Evolutionary conservation across 345 rosid species (phyloP), one percentile per base, ranked within the genome.

Genomic region (Salix arbutifolia): DNA sequence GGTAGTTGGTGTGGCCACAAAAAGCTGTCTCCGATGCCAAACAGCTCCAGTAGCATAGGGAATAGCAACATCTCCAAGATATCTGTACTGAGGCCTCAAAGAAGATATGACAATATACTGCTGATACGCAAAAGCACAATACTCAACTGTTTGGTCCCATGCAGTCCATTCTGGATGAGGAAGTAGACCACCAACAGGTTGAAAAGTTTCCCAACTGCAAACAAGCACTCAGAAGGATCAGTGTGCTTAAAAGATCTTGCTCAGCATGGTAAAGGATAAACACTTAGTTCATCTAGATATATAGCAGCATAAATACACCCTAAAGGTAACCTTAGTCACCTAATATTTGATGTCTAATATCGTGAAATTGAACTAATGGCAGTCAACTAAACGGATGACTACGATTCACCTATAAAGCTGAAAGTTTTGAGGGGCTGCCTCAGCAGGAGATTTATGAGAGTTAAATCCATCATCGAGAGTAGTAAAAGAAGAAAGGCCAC

Each of bases 91-190:
- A 53, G 99, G 99, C 21, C 99, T 94, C 86, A 96, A 81, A 72
- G 97, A 96, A 60, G 95, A 91, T 83, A 96, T 90, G 65, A 96
- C 97, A 80, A 96, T 91, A 79, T 91, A 96, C 18, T 91, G 89
- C 78, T 90, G 99, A 85, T 93, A 93, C 23, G 94, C 97, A 84
- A 96, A 92, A 21, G 99, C 99, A 86, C 98, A 96, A 81, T 96
- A 91, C 83, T 96, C 99, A 78, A 93, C 99, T 66, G 97, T 96
- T 84, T 92, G 92, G 85, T 96, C 99, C 99, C 99, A 96, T 71
- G 98, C 98, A 67, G 99, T 88, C 98, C 98, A 96, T 76, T 96
- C 99, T 76, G 98, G 99, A 86, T 93, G 99, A 87, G 98, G 97
- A 88, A 96, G 93, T 84, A 96, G 87, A 74, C 87, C 91, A 77